phyloP scores from a whole-genome alignment of 2,329 filamentous ascomycete species.

The Pseudogymnoascus sp. region DNA sequence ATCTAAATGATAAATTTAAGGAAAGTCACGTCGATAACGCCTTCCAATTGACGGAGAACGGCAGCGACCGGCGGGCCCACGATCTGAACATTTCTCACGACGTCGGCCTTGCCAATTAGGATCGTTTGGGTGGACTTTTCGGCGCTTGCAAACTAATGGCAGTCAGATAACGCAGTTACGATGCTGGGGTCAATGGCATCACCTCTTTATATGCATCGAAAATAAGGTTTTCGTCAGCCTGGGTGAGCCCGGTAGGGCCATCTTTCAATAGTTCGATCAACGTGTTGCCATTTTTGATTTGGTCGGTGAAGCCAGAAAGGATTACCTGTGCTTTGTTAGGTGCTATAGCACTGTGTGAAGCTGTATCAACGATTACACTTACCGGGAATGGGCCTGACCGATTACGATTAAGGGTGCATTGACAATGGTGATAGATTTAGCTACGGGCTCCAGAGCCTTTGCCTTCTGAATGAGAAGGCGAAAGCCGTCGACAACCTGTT shows the following conservation, averaged over 20 bases:
- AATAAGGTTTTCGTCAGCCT: neutral
- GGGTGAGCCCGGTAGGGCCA: neutral
- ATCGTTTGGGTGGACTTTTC: constrained; percentile 29
- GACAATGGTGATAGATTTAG: neutral
- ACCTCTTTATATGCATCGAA: neutral
- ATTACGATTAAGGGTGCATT: neutral
- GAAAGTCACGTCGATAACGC: constrained; percentile 22
- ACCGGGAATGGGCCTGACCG: neutral
- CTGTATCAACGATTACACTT: neutral
- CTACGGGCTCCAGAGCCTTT: too few species aligned
- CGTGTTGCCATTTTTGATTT: neutral
- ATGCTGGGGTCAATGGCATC: neutral
- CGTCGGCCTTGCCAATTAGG: constrained; percentile 29
- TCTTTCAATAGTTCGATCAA: neutral
- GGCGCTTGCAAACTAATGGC: constrained; percentile 22
- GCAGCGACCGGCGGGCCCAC: constrained; percentile 24
- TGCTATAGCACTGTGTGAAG: neutral
- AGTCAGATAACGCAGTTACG: neutral
- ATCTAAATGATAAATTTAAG: neutral
- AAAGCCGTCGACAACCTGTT: neutral
- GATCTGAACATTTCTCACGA: constrained; percentile 23
- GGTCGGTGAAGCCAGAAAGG: neutral
- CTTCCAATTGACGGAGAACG: constrained; percentile 23
- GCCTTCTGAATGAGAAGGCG: neutral
- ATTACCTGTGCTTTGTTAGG: neutral